Percentiles rank a stretch among this genome's conserved stretches.
Conservation (phyloP, 495 filamentous ascomycete species). For the Penicillium waksmanii region DNA sequence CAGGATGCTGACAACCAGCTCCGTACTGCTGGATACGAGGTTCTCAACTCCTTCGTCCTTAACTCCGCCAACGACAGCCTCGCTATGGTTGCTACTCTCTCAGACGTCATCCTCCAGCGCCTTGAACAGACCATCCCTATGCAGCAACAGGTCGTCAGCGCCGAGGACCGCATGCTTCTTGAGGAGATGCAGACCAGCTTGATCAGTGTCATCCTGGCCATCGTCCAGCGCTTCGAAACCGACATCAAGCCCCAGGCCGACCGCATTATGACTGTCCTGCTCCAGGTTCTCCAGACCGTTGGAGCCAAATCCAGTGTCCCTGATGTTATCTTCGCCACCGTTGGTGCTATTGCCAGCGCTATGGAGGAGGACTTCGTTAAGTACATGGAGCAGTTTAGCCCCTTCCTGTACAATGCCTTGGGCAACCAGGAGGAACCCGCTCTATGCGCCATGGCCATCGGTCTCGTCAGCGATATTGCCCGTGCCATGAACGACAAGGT, state of each 20-base stretch:
- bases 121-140: slow-evolving; percentile 90
- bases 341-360: slow-evolving; percentile 83
- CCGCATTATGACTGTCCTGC: slow-evolving; percentile 85
- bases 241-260: slow-evolving; percentile 91
- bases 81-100: slow-evolving; percentile 75
- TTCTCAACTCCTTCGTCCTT: slow-evolving; percentile 88
- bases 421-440: slow-evolving; percentile 92
- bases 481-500: slow-evolving; percentile 86
- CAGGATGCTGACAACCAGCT: slow-evolving; percentile 85
- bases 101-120: slow-evolving; percentile 81
- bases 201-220: slow-evolving; percentile 84
- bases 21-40: slow-evolving; percentile 98
- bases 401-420: slow-evolving; percentile 89
- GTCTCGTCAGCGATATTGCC: slow-evolving; percentile 92
- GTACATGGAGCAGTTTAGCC: slow-evolving; percentile 94
- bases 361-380: slow-evolving; percentile 90
- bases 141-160: slow-evolving; percentile 91
- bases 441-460: slow-evolving; percentile 96
- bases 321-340: slow-evolving; percentile 86
- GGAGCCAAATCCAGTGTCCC: slow-evolving; percentile 91
- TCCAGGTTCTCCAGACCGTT: slow-evolving; percentile 77
- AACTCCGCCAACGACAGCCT: slow-evolving; percentile 88
- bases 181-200: slow-evolving; percentile 98
- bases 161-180: slow-evolving; percentile 90
- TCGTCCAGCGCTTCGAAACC: slow-evolving; percentile 87